These are phyloP conservation scores for Ilex asprella DNA, from an alignment of 257 asterid genomes.

Conservation along the genomic window DNA sequence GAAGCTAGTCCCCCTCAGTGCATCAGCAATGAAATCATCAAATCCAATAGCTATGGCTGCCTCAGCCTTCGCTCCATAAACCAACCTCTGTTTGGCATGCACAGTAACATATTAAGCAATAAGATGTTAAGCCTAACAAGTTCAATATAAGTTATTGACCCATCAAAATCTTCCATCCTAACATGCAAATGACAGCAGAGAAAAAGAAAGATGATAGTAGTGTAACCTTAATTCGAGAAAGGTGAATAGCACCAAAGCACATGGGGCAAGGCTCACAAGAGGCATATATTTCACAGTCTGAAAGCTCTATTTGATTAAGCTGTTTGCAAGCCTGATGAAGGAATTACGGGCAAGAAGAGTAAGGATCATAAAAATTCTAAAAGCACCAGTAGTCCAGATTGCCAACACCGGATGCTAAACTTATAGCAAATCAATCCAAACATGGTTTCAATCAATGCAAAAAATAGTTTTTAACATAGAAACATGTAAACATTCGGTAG, in stretches of 20 bases:
- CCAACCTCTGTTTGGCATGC: not conserved
- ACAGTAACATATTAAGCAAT: too few species aligned
- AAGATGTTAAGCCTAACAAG: too few species aligned
- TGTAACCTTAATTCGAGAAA: not conserved
- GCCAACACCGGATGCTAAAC: not conserved
- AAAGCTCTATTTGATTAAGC: not conserved
- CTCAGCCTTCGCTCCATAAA: too few species aligned
- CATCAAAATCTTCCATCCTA: too few species aligned
- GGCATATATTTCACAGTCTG: not conserved
- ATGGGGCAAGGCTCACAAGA: too few species aligned
- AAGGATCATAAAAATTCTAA: too few species aligned
- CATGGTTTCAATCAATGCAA: too few species aligned
- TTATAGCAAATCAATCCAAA: too few species aligned
- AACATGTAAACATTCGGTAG: too few species aligned
- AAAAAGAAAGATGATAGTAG: not conserved
- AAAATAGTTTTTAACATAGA: too few species aligned
- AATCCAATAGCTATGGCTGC: not conserved
- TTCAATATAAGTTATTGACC: too few species aligned
- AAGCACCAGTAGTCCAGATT: not conserved
- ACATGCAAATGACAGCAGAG: too few species aligned
- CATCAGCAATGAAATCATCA: not conserved
- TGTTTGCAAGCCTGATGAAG: not conserved
- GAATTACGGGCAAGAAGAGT: not conserved
- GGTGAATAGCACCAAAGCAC: not conserved
- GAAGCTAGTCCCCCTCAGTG: not conserved